phyloP scores from a whole-genome alignment of 495 filamentous ascomycete genomes.

The Hypoxylon intermedium region DNA sequence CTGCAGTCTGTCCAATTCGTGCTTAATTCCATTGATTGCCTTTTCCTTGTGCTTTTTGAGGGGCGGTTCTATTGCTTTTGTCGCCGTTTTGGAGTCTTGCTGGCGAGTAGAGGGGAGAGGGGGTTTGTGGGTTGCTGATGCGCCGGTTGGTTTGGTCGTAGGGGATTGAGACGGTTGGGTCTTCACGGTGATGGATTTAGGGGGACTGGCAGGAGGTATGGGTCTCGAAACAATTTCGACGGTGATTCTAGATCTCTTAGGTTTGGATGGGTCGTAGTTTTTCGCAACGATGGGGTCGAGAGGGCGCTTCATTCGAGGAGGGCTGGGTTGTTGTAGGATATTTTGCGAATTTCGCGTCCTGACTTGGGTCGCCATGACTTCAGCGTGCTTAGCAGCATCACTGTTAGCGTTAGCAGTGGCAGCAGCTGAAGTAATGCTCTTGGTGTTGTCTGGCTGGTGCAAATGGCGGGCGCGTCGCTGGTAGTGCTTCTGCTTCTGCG shows the following conservation, averaged over 20 bases:
- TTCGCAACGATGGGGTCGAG: constrained; percentile 42
- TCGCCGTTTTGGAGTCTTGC: constrained; percentile 34
- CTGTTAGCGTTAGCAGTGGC: constrained; percentile 6
- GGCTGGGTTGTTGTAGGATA: constrained; percentile 29
- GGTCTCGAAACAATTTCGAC: constrained; percentile 50
- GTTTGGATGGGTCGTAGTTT: constrained; percentile 46
- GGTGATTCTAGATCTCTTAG: constrained; percentile 46
- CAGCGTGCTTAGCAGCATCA: constrained; percentile 29
- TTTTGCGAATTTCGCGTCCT: constrained; percentile 38
- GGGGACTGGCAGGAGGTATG: constrained; percentile 30
- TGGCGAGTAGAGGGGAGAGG: constrained; percentile 3
- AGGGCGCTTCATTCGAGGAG: constrained; percentile 44
- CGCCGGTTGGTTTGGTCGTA: constrained; percentile 29
- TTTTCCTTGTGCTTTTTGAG: constrained; percentile 56
- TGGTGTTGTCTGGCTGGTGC: constrained; percentile 14
- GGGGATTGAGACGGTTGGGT: constrained; percentile 34
- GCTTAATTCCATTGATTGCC: constrained; percentile 59
- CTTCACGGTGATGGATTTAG: constrained; percentile 44
- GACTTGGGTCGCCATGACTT: constrained; percentile 34
- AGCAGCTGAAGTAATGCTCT: background rate
- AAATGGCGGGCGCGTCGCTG: constrained; percentile 34
- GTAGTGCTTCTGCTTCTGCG: constrained; percentile 24
- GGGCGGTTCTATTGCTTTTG: constrained; percentile 26
- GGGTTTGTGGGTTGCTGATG: constrained; percentile 27
- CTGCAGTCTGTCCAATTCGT: constrained; percentile 58